phyloP scores from a whole-genome alignment of 345 rosid genomes.

The Camelina neglecta region DNA sequence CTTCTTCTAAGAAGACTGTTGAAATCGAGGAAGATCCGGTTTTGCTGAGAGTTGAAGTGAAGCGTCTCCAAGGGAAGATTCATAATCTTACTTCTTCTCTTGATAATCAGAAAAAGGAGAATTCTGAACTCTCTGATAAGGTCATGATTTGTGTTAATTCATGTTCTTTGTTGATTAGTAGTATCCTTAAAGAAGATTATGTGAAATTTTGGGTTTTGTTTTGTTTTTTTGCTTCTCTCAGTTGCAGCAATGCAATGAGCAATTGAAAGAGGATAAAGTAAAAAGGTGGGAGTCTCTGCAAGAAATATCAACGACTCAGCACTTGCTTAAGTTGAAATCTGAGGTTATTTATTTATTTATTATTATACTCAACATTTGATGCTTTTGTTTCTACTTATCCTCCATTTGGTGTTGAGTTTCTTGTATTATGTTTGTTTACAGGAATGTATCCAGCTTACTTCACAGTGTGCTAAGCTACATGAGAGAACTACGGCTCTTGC shows the following conservation, averaged over 20 bases:
- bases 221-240: constrained; percentile 46
- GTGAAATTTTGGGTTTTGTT: neutral
- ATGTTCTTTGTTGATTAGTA: neutral
- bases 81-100: constrained; percentile 52
- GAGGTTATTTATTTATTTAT: constrained; percentile 49
- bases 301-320: constrained; percentile 56
- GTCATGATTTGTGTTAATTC: constrained; percentile 38
- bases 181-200: neutral
- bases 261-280: constrained; percentile 51
- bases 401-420: constrained; percentile 10
- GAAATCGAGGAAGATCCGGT: constrained; percentile 58
- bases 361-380: neutral
- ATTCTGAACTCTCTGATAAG: constrained; percentile 59
- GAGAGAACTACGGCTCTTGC: constrained; percentile 81
- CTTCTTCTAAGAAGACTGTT: constrained; percentile 41
- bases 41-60: constrained; percentile 61
- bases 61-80: constrained; percentile 63
- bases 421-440: constrained; percentile 39
- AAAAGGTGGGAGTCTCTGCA: constrained; percentile 65
- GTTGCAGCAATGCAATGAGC: constrained; percentile 60
- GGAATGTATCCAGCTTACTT: constrained; percentile 64
- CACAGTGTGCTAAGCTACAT: constrained; percentile 58
- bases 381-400: neutral
- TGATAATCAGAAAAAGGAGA: constrained; percentile 61
- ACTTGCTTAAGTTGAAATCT: constrained; percentile 59